These are phyloP conservation scores for Dalbergia oliveri DNA, from an alignment of 306 rosid species.

Conservation along the genomic window DNA sequence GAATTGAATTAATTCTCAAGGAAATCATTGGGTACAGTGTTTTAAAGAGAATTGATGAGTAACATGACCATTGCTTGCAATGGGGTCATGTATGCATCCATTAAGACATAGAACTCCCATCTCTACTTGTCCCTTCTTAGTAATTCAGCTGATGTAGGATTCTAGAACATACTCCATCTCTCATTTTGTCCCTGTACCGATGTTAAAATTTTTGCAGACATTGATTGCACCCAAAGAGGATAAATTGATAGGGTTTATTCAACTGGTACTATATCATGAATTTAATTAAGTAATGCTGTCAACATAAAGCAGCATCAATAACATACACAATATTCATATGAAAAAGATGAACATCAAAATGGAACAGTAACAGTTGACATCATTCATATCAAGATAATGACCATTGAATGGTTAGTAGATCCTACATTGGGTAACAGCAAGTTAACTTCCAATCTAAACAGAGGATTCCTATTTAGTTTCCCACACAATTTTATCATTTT, in stretches of 20 bases:
- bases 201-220: conserved; percentile 7
- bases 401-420: conserved; percentile 12
- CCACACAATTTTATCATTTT: neutral
- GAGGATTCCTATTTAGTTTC: neutral
- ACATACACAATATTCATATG: neutral
- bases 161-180: neutral
- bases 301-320: neutral
- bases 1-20: conserved; percentile 40
- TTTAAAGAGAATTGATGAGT: conserved; percentile 28
- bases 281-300: neutral
- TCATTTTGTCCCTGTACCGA: neutral
- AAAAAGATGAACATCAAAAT: conserved; percentile 11
- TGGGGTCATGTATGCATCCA: conserved; percentile 9
- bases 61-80: conserved; percentile 1
- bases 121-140: conserved; percentile 47
- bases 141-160: conserved; percentile 27
- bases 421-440: neutral
- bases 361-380: neutral
- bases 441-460: neutral
- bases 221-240: conserved; percentile 13
- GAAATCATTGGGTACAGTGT: conserved; percentile 15
- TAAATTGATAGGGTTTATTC: conserved; percentile 17
- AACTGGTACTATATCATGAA: neutral
- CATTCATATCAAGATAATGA: conserved; percentile 8
- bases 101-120: neutral